Evolutionary conservation across 2,329 filamentous ascomycete genomes (phyloP).

Genomic region (Aspergillus neoniger): DNA sequence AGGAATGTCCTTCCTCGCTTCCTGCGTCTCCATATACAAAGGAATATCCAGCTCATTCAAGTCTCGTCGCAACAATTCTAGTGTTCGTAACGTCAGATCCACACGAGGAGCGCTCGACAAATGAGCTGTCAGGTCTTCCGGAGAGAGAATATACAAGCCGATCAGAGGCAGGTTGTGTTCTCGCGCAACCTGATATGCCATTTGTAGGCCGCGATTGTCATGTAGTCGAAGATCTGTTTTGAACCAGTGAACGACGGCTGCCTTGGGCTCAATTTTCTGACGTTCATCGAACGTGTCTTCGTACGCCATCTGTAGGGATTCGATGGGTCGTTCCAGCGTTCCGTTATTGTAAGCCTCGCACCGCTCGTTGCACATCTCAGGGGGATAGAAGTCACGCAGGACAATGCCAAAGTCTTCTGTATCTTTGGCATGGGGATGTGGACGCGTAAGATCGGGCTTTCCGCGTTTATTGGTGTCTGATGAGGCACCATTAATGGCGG

Average conservation of each 20-base stretch:
- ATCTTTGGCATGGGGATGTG: slow-evolving; percentile 41
- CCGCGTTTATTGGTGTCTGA: slow-evolving; percentile 23
- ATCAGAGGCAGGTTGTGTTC: slow-evolving; percentile 71
- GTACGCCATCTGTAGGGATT: slow-evolving; percentile 64
- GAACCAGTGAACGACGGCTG: slow-evolving; percentile 85
- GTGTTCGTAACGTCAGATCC: slow-evolving; percentile 76
- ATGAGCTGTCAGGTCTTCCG: slow-evolving; percentile 83
- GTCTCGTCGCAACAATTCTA: slow-evolving; percentile 66
- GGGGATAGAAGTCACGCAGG: slow-evolving; percentile 75
- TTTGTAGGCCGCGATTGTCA: slow-evolving; percentile 72
- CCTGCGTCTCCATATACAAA: slow-evolving; percentile 71
- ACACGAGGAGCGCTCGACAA: slow-evolving; percentile 70
- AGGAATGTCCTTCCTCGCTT: slow-evolving; percentile 64
- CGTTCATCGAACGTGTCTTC: slow-evolving; percentile 60
- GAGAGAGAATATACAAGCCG: slow-evolving; percentile 75
- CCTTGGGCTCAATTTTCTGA: slow-evolving; percentile 54
- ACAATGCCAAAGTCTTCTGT: slow-evolving; percentile 62
- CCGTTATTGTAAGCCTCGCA: slow-evolving; percentile 73
- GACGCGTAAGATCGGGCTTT: slow-evolving; percentile 20
- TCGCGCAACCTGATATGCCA: slow-evolving; percentile 68
- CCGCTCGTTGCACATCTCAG: slow-evolving; percentile 80
- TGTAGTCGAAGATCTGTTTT: slow-evolving; percentile 73
- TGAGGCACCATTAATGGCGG: slow-evolving; percentile 3
- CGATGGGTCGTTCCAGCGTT: slow-evolving; percentile 71
- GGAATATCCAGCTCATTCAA: slow-evolving; percentile 74